Evolutionary conservation across 2,329 filamentous ascomycete genomes (phyloP).

Genomic region (Magnaporthales sp.): DNA sequence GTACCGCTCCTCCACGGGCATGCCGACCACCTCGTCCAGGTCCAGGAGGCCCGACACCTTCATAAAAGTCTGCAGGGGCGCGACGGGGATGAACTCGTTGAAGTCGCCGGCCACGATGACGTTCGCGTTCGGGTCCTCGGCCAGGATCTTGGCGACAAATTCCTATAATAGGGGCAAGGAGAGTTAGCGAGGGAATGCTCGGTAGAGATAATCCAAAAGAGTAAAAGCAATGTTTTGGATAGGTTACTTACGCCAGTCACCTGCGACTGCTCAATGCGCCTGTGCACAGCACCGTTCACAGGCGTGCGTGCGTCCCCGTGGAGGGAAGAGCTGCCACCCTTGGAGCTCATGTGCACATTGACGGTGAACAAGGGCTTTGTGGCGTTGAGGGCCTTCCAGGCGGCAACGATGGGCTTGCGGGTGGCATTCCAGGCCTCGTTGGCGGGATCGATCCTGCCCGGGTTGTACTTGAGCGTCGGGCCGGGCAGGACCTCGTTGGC

Average conservation of each 20-base stretch:
- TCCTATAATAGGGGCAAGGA: not conserved
- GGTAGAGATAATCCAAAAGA: not conserved
- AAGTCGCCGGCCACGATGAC: conserved; percentile 60
- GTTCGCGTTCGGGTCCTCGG: conserved; percentile 42
- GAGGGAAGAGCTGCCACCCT: conserved; percentile 55
- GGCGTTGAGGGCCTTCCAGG: conserved; percentile 49
- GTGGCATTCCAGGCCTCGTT: conserved; percentile 51
- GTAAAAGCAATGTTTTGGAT: not conserved
- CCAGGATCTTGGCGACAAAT: conserved; percentile 51
- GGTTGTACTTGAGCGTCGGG: conserved; percentile 55
- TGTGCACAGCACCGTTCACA: conserved; percentile 53
- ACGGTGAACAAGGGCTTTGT: conserved; percentile 56
- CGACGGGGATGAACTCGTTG: conserved; percentile 61
- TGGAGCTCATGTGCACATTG: conserved; percentile 61
- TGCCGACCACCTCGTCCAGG: conserved; percentile 49
- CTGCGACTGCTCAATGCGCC: conserved; percentile 46
- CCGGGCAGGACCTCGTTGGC: conserved; percentile 49
- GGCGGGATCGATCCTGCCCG: conserved; percentile 55
- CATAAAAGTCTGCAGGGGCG: conserved; percentile 47
- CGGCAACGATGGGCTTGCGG: conserved; percentile 59
- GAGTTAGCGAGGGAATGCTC: not conserved
- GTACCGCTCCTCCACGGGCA: conserved; percentile 51
- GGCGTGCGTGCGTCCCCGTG: conserved; percentile 60
- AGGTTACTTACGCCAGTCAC: conserved; percentile 43
- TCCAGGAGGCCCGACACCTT: conserved; percentile 47